A percentile compares a stretch with the other conserved stretches of the same genome.
Evolutionary conservation across 441 rosid genomes (phyloP).

Genomic region (Mallotus repandus): DNA sequence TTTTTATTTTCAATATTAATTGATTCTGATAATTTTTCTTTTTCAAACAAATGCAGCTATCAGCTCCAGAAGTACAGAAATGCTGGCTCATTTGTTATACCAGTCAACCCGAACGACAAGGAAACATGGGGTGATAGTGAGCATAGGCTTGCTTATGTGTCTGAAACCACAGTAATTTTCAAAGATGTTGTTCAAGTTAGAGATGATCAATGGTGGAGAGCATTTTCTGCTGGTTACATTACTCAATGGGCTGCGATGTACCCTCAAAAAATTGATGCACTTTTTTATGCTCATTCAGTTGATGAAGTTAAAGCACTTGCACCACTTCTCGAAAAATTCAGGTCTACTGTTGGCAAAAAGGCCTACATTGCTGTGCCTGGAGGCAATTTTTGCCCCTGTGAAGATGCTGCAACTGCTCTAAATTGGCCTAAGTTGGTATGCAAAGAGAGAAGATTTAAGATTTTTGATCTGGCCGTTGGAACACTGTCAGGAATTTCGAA

Average conservation of each 20-base stretch:
- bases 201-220: slow-evolving; percentile 98
- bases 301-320: slow-evolving; percentile 70
- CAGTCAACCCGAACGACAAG: slow-evolving; percentile 76
- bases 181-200: slow-evolving; percentile 88
- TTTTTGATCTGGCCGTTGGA: slow-evolving; percentile 73
- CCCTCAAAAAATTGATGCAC: slow-evolving; percentile 88
- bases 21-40: background rate
- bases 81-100: slow-evolving; percentile 89
- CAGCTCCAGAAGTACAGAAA: slow-evolving; percentile 96
- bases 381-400: slow-evolving; percentile 78
- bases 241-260: slow-evolving; percentile 99
- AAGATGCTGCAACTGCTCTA: slow-evolving; percentile 68
- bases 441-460: slow-evolving; percentile 80
- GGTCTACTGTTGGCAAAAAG: slow-evolving; percentile 82
- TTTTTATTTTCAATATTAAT: background rate
- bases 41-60: slow-evolving; percentile 49
- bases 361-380: slow-evolving; percentile 90
- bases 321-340: slow-evolving; percentile 81
- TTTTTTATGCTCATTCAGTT: slow-evolving; percentile 82
- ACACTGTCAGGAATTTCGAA: slow-evolving; percentile 60
- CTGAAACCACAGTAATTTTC: slow-evolving; percentile 96
- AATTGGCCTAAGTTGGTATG: slow-evolving; percentile 80
- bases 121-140: slow-evolving; percentile 99
- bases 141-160: slow-evolving; percentile 89
- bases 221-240: slow-evolving; percentile 76